Evolutionary conservation across 495 filamentous ascomycete genomes (phyloP), one percentile per base, ranked within the genome.

Genomic region (Aspergillus kassunensis): DNA sequence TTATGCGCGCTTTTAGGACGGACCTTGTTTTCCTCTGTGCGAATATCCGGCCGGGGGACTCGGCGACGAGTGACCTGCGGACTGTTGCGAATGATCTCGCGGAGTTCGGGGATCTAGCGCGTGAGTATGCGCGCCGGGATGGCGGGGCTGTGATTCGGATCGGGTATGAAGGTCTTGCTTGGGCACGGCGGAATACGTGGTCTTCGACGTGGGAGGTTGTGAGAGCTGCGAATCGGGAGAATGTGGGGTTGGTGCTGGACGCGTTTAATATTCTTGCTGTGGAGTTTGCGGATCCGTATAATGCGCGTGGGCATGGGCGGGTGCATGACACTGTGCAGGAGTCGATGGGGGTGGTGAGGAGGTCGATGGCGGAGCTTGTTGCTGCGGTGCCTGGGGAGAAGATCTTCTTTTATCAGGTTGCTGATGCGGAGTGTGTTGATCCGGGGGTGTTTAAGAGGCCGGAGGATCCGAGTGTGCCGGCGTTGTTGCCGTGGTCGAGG

Each of bases 401-500:
- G 51, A 87, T 88, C 44, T 86, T 78, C 56, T 74, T 88, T n/a
- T 67, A 86, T n/a, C 84, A 88, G 61, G 83, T 86, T 43, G 79
- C 72, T 3, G 85, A 88, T 62, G 86, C 84, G 0, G 83, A 86
- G 48, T 71, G 69, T 50, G 63, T 78, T 46, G 66, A 74, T 15
- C 66, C 71, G 3, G 73, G 75, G 2, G 55, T 78, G 0, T 63
- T 67, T 19, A 23, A 30, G 3, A 55, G 52, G 24, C 58, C 60
- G 6, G 49, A 48, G 6, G 58, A 70, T 23, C 59, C 56, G 0
- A 35, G 31, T 9, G 59, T 55, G 1, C 67, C 67, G 0, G 27
- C 49, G 8, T 55, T 66, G 24, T 45, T 68, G 4, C 67, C 64
- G n/a, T 70, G 67, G 67, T 70, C 67, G 6, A 44, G 64, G 19